These are phyloP conservation scores for Trebouxia sp. DNA, from an alignment of 139 green algal species.

Conservation along the genomic window DNA sequence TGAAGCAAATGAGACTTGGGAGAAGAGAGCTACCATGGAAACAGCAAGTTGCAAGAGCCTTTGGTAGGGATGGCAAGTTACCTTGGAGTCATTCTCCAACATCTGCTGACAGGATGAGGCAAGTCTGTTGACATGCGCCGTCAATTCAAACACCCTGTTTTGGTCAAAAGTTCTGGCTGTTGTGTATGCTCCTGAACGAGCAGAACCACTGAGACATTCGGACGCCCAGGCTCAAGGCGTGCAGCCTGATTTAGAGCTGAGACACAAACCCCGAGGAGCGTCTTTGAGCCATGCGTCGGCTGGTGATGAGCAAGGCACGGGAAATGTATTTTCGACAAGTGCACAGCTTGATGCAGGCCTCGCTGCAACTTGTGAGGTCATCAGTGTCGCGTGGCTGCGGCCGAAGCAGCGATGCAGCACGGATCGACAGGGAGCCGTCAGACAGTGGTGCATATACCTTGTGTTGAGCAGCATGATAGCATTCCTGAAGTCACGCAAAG, in stretches of 20 bases:
- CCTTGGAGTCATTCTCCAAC: constrained; percentile 35
- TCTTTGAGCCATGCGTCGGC: not conserved
- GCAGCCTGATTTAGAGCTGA: not conserved
- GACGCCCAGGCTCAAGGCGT: not conserved
- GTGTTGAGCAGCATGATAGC: too few relatives aligned
- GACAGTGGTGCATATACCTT: too few relatives aligned
- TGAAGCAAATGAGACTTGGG: not conserved
- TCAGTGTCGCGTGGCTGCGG: too few relatives aligned
- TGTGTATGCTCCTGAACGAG: constrained; percentile 63
- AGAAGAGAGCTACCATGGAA: not conserved
- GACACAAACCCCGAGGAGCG: not conserved
- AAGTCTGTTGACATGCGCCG: constrained; percentile 59
- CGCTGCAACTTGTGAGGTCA: not conserved
- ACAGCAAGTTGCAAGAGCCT: not conserved
- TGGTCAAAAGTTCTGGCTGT: constrained; percentile 56
- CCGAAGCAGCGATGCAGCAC: too few relatives aligned
- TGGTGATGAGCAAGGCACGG: not conserved
- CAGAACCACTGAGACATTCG: not conserved
- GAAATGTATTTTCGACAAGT: not conserved
- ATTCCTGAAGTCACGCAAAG: too few relatives aligned
- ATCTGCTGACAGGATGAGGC: constrained; percentile 55
- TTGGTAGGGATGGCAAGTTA: too few relatives aligned
- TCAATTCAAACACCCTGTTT: constrained; percentile 57
- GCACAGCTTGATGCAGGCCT: not conserved
- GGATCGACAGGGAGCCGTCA: too few relatives aligned